Conservation (phyloP, 331 rosid species). For the Malus hybrid region DNA sequence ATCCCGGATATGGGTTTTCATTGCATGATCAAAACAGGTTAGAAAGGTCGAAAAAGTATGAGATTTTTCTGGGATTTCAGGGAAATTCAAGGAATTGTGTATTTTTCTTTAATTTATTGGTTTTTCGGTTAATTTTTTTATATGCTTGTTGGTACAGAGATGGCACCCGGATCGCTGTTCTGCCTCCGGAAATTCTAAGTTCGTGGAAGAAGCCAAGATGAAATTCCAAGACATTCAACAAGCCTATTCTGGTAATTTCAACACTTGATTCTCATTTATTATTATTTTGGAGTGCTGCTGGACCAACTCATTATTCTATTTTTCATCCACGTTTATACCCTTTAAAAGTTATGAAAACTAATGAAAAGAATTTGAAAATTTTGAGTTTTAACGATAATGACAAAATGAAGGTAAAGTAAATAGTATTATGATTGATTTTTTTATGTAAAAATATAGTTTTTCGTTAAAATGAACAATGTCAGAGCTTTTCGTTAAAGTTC, state of each 20-base stretch:
- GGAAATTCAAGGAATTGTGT: neutral
- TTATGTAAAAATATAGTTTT: too few species aligned
- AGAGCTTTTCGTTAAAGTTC: too few species aligned
- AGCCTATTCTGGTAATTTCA: conserved; percentile 84
- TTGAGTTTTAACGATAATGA: too few species aligned
- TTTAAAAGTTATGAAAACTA: too few species aligned
- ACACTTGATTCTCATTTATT: neutral
- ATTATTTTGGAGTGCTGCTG: too few species aligned
- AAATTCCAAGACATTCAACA: conserved; percentile 81
- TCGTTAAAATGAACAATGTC: too few species aligned
- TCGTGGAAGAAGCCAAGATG: conserved; percentile 80
- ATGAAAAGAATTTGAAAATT: too few species aligned
- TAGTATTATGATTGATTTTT: too few species aligned
- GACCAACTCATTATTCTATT: too few species aligned
- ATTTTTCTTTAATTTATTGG: neutral
- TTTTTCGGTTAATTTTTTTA: neutral
- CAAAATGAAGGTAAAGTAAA: too few species aligned
- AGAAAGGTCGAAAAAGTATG: neutral
- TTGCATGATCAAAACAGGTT: conserved; percentile 1
- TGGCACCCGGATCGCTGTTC: conserved; percentile 99
- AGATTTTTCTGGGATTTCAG: neutral
- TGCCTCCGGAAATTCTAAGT: conserved; percentile 62
- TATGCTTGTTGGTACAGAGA: conserved; percentile 46
- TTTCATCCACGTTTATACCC: too few species aligned
- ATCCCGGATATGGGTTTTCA: conserved; percentile 4